These are phyloP conservation scores for Colletotrichum horii DNA, from an alignment of 2,329 filamentous ascomycete species.

Conservation along the genomic window DNA sequence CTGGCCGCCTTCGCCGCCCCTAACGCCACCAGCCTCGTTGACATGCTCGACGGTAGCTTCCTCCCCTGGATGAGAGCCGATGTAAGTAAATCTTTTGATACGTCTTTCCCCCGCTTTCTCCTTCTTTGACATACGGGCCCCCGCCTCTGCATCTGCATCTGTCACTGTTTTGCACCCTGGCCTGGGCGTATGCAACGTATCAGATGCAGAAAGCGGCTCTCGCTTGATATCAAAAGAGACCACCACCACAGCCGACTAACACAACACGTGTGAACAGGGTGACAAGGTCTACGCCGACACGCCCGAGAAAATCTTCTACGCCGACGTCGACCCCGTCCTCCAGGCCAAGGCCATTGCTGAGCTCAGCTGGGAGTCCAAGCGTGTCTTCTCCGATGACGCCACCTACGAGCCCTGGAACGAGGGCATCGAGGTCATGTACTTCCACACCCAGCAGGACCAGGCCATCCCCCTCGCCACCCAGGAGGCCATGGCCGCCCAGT, in stretches of 20 bases:
- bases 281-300: constrained; percentile 9
- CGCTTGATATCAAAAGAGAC: not conserved
- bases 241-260: not conserved
- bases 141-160: not conserved
- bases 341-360: constrained; percentile 19
- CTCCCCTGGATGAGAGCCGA: constrained; percentile 31
- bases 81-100: constrained; percentile 9
- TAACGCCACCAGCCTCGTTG: constrained; percentile 25
- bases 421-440: constrained; percentile 29
- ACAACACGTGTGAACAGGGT: not conserved
- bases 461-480: constrained; percentile 26
- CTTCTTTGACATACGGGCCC: not conserved
- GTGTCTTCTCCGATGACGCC: constrained; percentile 25
- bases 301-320: constrained; percentile 27
- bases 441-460: constrained; percentile 28
- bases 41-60: constrained; percentile 25
- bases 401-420: constrained; percentile 31
- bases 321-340: constrained; percentile 24
- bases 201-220: not conserved
- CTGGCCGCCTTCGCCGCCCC: constrained; percentile 36
- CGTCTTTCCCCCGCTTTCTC: not conserved
- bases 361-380: constrained; percentile 4
- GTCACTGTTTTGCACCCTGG: not conserved
- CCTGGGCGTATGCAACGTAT: not conserved
- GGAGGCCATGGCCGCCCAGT: constrained; percentile 25